Evolutionary conservation across 2,329 filamentous ascomycete species (phyloP).

Genomic region (Macrophomina phaseolina): DNA sequence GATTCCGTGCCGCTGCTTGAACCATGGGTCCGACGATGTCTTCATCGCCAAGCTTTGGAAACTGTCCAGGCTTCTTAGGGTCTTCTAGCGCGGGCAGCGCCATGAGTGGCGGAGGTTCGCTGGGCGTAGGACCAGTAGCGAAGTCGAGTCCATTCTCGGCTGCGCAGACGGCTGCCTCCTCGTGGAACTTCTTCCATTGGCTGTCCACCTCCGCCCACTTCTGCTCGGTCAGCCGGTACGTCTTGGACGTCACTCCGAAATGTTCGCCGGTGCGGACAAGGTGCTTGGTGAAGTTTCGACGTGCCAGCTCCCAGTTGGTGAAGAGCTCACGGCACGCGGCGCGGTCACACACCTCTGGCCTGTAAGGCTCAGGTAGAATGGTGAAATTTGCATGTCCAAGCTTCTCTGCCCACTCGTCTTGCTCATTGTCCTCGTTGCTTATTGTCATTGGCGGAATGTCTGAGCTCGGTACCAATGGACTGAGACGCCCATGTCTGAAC

Average conservation of each 20-base stretch:
- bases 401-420: conserved; percentile 82
- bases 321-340: conserved; percentile 69
- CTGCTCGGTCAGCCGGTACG: conserved; percentile 80
- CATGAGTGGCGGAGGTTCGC: conserved; percentile 61
- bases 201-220: conserved; percentile 86
- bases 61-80: conserved; percentile 74
- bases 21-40: conserved; percentile 95
- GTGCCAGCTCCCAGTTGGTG: conserved; percentile 80
- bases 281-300: conserved; percentile 87
- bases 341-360: conserved; percentile 66
- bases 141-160: conserved; percentile 42
- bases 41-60: conserved; percentile 84
- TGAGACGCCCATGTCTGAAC: conserved; percentile 59
- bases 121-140: conserved; percentile 45
- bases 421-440: conserved; percentile 67
- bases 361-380: conserved; percentile 81
- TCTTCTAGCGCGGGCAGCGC: conserved; percentile 73
- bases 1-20: conserved; percentile 48
- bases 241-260: conserved; percentile 88
- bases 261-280: conserved; percentile 87
- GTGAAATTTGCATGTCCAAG: conserved; percentile 94
- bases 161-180: conserved; percentile 61
- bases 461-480: conserved; percentile 53
- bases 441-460: conserved; percentile 69
- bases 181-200: conserved; percentile 74